Conservation (phyloP, 768 basidiomycete species). For the Auricularia sp. region DNA sequence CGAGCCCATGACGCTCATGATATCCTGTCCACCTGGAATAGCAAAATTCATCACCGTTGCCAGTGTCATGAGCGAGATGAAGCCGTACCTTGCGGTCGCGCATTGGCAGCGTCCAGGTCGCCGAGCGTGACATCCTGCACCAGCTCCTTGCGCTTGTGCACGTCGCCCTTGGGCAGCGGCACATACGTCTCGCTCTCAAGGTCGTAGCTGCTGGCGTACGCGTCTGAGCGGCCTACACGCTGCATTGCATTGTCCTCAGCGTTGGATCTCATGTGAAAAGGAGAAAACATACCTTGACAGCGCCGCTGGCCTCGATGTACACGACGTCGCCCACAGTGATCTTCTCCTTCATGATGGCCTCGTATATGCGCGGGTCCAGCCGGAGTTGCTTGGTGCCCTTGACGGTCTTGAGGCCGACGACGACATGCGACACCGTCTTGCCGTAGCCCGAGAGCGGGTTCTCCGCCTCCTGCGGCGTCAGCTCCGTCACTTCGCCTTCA, state of each 20-base stretch:
- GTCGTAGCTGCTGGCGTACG: conserved; percentile 95
- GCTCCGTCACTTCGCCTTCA: conserved; percentile 95
- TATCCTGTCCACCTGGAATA: conserved; percentile 70
- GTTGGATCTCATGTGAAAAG: neutral
- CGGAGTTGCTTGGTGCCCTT: conserved; percentile 90
- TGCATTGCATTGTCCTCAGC: conserved; percentile 20
- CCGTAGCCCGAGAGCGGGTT: conserved; percentile 97
- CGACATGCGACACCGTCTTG: conserved; percentile 96
- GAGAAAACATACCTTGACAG: conserved; percentile 66
- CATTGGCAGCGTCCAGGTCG: conserved; percentile 94
- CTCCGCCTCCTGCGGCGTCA: conserved; percentile 93
- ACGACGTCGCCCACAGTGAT: conserved; percentile 95
- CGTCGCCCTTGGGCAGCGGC: conserved; percentile 91
- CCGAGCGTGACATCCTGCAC: conserved; percentile 93
- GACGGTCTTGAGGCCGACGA: conserved; percentile 90
- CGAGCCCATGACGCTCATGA: conserved; percentile 93
- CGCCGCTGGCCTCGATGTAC: conserved; percentile 92
- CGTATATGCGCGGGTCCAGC: conserved; percentile 91
- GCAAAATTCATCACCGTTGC: neutral
- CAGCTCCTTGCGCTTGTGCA: conserved; percentile 91
- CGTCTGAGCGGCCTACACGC: conserved; percentile 94
- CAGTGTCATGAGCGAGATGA: neutral
- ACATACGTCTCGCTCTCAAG: conserved; percentile 98
- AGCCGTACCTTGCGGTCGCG: conserved; percentile 59
- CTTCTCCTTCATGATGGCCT: conserved; percentile 94